Evolutionary conservation across 768 basidiomycete genomes (phyloP).

Genomic region (Mycena chlorophos): DNA sequence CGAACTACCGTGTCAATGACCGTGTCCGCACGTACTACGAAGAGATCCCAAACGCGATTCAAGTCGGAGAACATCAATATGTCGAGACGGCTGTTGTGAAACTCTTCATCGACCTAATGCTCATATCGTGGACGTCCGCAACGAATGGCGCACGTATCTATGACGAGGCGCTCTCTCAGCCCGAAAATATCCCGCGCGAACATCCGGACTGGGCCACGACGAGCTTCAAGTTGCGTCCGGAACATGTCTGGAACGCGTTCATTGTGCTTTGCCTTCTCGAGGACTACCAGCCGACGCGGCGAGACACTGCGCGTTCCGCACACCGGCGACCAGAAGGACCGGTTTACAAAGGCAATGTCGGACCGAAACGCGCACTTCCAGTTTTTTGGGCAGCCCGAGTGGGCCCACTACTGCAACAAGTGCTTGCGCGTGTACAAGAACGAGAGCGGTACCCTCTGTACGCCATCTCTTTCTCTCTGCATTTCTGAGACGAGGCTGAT

Average conservation of each 20-base stretch:
- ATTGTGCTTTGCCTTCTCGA: constrained; percentile 24
- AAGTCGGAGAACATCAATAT: constrained; percentile 32
- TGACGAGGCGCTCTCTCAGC: constrained; percentile 15
- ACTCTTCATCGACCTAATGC: constrained; percentile 25
- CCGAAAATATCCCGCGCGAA: background rate
- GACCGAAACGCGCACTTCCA: constrained; percentile 25
- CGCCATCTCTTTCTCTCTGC: background rate
- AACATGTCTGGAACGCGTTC: constrained; percentile 26
- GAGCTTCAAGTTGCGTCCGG: constrained; percentile 15
- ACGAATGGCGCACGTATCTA: too few relatives aligned
- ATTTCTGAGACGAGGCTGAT: constrained; percentile 21
- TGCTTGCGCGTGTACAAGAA: constrained; percentile 22
- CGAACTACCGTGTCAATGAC: constrained; percentile 26
- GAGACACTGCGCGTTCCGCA: constrained; percentile 24
- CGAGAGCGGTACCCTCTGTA: constrained; percentile 3
- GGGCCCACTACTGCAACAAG: constrained; percentile 27
- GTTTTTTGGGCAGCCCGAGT: constrained; percentile 27
- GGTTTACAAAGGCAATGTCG: constrained; percentile 25
- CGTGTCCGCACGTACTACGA: constrained; percentile 25
- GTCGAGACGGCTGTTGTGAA: constrained; percentile 21
- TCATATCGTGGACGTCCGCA: constrained; percentile 27
- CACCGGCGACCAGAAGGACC: constrained; percentile 22
- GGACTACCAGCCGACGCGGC: constrained; percentile 14
- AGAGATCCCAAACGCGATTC: constrained; percentile 25
- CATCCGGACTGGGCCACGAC: constrained; percentile 21